A percentile compares a stretch with the other conserved stretches of the same genome.
Evolutionary conservation across 495 filamentous ascomycete species (phyloP).

Genomic region (Ascodesmis nigricans): DNA sequence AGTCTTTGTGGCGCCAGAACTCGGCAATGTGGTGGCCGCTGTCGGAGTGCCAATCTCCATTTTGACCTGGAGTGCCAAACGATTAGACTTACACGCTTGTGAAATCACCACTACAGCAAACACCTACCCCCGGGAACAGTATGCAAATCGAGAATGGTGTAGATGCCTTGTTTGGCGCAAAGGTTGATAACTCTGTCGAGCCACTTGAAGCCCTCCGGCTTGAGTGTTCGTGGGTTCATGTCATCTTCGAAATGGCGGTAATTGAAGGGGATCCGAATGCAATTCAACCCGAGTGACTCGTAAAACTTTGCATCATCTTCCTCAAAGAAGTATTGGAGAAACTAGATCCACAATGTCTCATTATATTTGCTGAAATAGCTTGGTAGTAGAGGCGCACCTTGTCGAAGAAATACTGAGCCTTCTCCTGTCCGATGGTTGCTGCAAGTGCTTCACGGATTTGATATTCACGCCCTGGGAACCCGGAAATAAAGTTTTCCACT

Average conservation of each 20-base stretch:
- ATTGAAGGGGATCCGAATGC: conserved; percentile 42
- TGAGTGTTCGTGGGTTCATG: conserved; percentile 36
- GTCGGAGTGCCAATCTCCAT: conserved; percentile 44
- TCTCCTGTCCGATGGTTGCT: conserved; percentile 20
- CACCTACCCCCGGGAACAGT: conserved; percentile 31
- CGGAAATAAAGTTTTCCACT: conserved; percentile 38
- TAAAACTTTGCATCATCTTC: conserved; percentile 38
- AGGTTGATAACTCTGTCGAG: conserved; percentile 37
- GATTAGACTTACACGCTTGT: too few species aligned
- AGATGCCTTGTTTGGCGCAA: conserved; percentile 35
- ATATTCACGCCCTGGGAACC: conserved; percentile 32
- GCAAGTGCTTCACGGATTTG: conserved; percentile 31
- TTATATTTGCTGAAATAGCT: conserved; percentile 7
- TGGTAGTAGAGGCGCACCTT: conserved; percentile 12
- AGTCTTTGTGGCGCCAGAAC: conserved; percentile 43
- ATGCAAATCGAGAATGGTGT: conserved; percentile 43
- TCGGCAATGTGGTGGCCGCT: conserved; percentile 31
- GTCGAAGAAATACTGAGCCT: conserved; percentile 28
- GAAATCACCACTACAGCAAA: too few species aligned
- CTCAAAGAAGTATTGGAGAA: conserved; percentile 43
- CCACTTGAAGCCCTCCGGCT: conserved; percentile 34
- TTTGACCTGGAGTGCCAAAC: conserved; percentile 33
- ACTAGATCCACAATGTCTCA: too few species aligned
- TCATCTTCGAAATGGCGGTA: conserved; percentile 44
- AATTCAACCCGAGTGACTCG: conserved; percentile 35